A percentile compares a stretch with the other conserved stretches of the same genome.
phyloP scores from a whole-genome alignment of 495 filamentous ascomycete species.

The Lasiosphaeria miniovina region DNA sequence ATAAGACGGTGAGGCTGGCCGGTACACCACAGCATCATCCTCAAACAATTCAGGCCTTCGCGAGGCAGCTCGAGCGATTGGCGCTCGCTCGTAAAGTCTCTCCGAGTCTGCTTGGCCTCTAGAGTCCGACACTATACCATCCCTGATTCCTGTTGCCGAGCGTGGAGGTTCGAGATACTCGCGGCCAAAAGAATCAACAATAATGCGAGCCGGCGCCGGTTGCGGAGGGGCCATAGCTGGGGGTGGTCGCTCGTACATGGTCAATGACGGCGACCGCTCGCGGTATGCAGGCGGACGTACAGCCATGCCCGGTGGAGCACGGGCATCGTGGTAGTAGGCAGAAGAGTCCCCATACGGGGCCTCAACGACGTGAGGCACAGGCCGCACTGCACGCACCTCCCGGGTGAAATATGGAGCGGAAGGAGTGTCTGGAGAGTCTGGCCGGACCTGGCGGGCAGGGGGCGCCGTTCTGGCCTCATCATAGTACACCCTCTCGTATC shows the following conservation, averaged over 20 bases:
- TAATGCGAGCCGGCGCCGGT: conserved; percentile 54
- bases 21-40: conserved; percentile 47
- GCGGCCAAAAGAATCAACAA: conserved; percentile 69
- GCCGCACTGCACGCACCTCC: conserved; percentile 50
- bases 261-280: conserved; percentile 59
- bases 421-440: conserved; percentile 49
- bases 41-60: conserved; percentile 48
- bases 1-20: conserved; percentile 37
- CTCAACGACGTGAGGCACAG: conserved; percentile 58
- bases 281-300: conserved; percentile 45
- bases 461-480: conserved; percentile 38
- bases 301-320: conserved; percentile 38
- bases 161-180: conserved; percentile 63
- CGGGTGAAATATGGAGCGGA: conserved; percentile 41
- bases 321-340: conserved; percentile 56
- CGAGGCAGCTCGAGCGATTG: conserved; percentile 48
- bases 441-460: conserved; percentile 39
- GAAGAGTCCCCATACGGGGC: conserved; percentile 38
- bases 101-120: conserved; percentile 39
- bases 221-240: conserved; percentile 56
- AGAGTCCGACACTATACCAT: conserved; percentile 41
- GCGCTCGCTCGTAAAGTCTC: conserved; percentile 42
- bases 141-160: conserved; percentile 37
- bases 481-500: conserved; percentile 37
- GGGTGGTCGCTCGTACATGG: conserved; percentile 47